Percentiles rank a stretch among this genome's conserved stretches.
Conservation (phyloP, 2,329 filamentous ascomycete genomes). For the Albifimbria verrucaria region DNA sequence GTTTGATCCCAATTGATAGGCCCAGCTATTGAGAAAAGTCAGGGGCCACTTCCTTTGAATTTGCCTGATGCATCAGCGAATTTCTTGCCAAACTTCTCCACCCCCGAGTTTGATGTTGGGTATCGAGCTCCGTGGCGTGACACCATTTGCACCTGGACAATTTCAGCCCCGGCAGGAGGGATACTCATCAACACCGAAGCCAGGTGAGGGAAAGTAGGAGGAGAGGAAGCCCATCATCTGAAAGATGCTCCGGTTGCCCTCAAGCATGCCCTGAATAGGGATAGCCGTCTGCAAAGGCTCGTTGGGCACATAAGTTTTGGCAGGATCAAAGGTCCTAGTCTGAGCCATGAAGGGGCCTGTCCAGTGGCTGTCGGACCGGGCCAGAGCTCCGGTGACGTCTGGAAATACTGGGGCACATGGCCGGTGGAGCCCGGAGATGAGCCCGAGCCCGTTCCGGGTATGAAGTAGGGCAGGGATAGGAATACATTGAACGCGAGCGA, state of each 20-base stretch:
- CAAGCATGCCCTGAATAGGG: conserved; percentile 58
- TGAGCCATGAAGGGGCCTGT: conserved; percentile 66
- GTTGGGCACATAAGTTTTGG: conserved; percentile 64
- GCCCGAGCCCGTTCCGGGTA: conserved; percentile 19
- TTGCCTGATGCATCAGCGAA: conserved; percentile 51
- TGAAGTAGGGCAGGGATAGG: conserved; percentile 29
- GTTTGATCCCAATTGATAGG: conserved; percentile 65
- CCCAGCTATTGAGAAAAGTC: conserved; percentile 67
- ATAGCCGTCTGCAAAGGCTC: conserved; percentile 68
- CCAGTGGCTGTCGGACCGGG: conserved; percentile 70
- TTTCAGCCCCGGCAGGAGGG: conserved; percentile 63
- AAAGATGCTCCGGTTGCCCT: conserved; percentile 63
- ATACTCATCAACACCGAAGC: conserved; percentile 73
- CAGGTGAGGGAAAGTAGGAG: conserved; percentile 68
- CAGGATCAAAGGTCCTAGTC: conserved; percentile 64
- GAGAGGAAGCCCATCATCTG: conserved; percentile 64
- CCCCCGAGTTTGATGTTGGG: conserved; percentile 58
- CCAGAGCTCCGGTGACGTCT: conserved; percentile 58
- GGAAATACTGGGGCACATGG: conserved; percentile 60
- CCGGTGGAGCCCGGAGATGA: conserved; percentile 27
- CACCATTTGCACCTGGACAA: conserved; percentile 69
- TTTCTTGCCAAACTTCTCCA: conserved; percentile 53
- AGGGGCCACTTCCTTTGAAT: conserved; percentile 56
- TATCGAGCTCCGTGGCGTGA: conserved; percentile 73
- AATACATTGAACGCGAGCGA: conserved; percentile 35